Evolutionary conservation across 1,139 yeast genomes (phyloP), one percentile per base, ranked within the genome.

Genomic region (Nakaseomyces nivariensis): DNA sequence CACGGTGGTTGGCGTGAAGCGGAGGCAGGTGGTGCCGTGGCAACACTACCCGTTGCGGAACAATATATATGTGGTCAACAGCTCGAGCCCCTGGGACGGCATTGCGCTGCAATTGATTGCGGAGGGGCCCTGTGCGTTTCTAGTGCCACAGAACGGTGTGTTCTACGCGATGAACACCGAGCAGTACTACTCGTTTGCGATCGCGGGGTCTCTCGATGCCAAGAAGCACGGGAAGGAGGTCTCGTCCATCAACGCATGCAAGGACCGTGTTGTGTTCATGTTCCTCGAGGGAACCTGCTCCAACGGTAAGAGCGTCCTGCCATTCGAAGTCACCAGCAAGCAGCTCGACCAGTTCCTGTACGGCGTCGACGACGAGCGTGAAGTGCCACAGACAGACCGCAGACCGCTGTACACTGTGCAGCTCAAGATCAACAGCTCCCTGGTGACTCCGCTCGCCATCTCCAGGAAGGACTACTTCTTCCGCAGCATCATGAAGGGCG

Each of bases 231-330:
- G 60, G 10, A 51, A 49, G 34, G 55, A 53, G 43, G 42, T 55
- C 7, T 44, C 49, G 25, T 50, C 43, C 27, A 26, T 51, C 4
- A 46, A 33, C 7, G 49, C 49, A 22, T 60, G 69, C 17, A 62
- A 63, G 32, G 61, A 64, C 11, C 71, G 72, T 45, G 66, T 72
- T n/a, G 71, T 75, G 3, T 77, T 72, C 52, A 59, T 81, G 45
- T 75, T 83, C 48, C 69, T 79, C 24, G 94, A 85, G 60, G 89
- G 89, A 0, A 81, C 89, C 0, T 72, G 87, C 0, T 77, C 87
- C 1, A 84, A 83, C 60, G 84, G 84, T 51, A 78, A 77, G 56
- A 73, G 82, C 0, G 61, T 81, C 0, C 67, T 81, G 50, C 81
- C 82, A 13, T 77, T 79, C 54, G 51, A 51, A 7, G 40, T 67